phyloP scores from a whole-genome alignment of 345 rosid species.

The Adansonia digitata region DNA sequence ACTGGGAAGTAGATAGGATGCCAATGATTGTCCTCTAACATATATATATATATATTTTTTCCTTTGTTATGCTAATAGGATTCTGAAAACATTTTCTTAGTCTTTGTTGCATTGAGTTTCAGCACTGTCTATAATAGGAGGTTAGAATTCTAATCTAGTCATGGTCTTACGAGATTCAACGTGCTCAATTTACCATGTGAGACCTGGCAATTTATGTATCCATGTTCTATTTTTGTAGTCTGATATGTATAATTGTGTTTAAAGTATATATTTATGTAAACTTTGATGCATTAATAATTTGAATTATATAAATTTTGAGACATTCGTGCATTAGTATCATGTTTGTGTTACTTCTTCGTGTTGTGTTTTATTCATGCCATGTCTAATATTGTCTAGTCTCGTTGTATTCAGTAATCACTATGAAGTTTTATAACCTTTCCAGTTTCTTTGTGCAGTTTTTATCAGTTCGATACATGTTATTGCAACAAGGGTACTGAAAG shows the following conservation, averaged over 20 bases:
- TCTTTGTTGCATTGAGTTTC: neutral
- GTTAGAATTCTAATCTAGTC: neutral
- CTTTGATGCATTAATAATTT: no score
- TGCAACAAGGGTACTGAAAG: neutral
- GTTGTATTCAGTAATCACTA: no score
- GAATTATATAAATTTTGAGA: no score
- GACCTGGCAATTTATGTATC: no score
- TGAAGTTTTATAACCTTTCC: neutral
- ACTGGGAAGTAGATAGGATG: constrained; percentile 1
- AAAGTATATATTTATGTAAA: no score
- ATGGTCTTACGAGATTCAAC: neutral
- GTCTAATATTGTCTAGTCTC: no score
- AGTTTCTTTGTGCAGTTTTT: neutral
- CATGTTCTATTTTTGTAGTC: no score
- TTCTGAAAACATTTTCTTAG: neutral
- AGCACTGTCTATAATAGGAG: neutral
- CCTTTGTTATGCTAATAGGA: neutral
- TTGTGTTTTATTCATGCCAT: no score
- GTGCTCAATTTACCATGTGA: no score
- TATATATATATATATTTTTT: neutral
- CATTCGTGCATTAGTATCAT: no score
- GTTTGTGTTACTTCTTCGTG: no score
- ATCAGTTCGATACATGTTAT: neutral
- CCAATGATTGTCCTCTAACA: neutral
- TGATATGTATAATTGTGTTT: no score